phyloP scores from a whole-genome alignment of 495 filamentous ascomycete genomes.

The Podospora appendiculata region DNA sequence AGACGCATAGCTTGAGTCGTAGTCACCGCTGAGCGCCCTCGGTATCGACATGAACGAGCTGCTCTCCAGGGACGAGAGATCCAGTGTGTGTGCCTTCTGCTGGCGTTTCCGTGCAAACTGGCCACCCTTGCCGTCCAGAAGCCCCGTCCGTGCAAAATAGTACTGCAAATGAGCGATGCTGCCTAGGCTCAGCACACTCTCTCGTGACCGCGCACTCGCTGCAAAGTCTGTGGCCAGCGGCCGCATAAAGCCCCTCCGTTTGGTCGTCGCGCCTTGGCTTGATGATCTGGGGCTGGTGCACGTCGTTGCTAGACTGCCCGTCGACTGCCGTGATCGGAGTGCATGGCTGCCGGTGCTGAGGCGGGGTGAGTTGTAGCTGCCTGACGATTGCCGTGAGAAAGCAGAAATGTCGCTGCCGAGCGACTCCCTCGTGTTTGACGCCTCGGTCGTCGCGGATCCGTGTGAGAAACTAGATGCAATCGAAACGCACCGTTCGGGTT shows the following conservation, averaged over 20 bases:
- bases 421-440: conserved; percentile 48
- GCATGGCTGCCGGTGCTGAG: conserved; percentile 30
- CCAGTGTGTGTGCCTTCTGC: conserved; percentile 42
- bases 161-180: conserved; percentile 97
- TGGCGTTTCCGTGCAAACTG: conserved; percentile 66
- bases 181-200: conserved; percentile 91
- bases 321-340: conserved; percentile 41
- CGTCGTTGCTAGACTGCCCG: conserved; percentile 30
- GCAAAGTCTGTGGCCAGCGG: conserved; percentile 88
- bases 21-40: conserved; percentile 30
- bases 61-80: conserved; percentile 36
- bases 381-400: conserved; percentile 46
- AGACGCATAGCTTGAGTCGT: conserved; percentile 48
- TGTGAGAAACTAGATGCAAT: conserved; percentile 61
- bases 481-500: conserved; percentile 68
- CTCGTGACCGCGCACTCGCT: conserved; percentile 76
- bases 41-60: conserved; percentile 28
- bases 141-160: conserved; percentile 91
- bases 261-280: conserved; percentile 31
- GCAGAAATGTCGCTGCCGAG: conserved; percentile 39
- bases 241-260: conserved; percentile 80
- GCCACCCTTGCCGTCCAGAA: conserved; percentile 89
- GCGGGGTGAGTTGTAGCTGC: conserved; percentile 30
- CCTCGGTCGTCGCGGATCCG: conserved; percentile 43
- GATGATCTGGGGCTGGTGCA: conserved; percentile 4